Evolutionary conservation across 2,329 filamentous ascomycete genomes (phyloP), one percentile per base, ranked within the genome.

Genomic region (Penicillium sp.): DNA sequence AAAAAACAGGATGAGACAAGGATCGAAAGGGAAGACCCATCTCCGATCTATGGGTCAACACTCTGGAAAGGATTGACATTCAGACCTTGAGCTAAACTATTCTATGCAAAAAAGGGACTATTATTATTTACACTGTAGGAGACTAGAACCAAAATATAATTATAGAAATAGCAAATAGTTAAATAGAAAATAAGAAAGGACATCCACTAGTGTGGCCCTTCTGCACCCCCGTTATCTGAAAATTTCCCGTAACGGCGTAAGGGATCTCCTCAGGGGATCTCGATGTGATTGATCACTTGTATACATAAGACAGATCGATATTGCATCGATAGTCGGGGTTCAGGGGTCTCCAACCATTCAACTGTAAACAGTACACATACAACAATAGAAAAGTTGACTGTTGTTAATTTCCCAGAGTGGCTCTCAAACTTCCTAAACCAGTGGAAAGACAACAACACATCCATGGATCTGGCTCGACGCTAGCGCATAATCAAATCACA

Each of bases 141-240:
- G 46, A 25, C 22, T 25, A 37, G 38, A 40, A 46, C 29, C 29
- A 54, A 50, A 52, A 41, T 37, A 37, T 45, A 45, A 45, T 45
- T 22, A 45, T 45, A 46, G 39, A 43, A 22, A 22, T 22, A 22
- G 19, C n/a, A 22, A 22, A 22, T 22, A 22, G 19, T n/a, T n/a
- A n/a, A 30, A 45, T 38, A 46, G 39, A 43, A 55, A 60, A 52
- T 55, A 56, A 60, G 49, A 58, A 59, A 56, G 55, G 57, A 54
- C 52, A 49, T 53, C 51, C 55, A 54, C 58, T 60, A 59, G 57
- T 53, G 55, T 33, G 52, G 55, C 57, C 52, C 55, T 60, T 52
- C 56, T 61, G 59, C 59, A 61, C 44, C 56, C 58, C 58, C 59
- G 58, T 62, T 62, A 59, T 59, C 44, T 36, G 50, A 54, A 57